Base-by-base conservation (phyloP, 2,329 filamentous ascomycete species). In the Ophiocordyceps camponoti-saundersi region DNA sequence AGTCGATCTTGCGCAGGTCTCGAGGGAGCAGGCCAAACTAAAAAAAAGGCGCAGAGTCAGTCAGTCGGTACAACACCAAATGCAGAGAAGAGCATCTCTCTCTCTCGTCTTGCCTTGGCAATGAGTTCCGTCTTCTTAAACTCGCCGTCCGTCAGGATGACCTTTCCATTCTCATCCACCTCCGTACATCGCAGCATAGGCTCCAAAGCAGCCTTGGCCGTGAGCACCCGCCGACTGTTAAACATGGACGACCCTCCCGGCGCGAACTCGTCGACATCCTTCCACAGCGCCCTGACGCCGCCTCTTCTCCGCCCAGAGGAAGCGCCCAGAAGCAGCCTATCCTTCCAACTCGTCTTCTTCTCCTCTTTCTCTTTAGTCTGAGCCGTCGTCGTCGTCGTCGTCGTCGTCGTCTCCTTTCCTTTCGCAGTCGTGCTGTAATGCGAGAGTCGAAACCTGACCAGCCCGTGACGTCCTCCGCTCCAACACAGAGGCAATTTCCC, bases 51-150 rank as follows among this genome's bases (percentile, higher is more conserved):
- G 36, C 13, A 42, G 32, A 36, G 46, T 46, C 46, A 30, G 30
- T 20, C 21, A 26, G 16, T 3, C 21, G 20, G 1, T 13, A 6
- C 3, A 13, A 23, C 16, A 13, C 8, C n/a, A 20, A 5, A 36
- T 15, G 36, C 10, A n/a, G 12, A 3, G 13, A 44, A 11, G 12
- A 8, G 5, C 10, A 6, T 1, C n/a, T n/a, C n/a, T n/a, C n/a
- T n/a, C n/a, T n/a, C n/a, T n/a, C n/a, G n/a, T 20, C 4, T 54
- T 64, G 89, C 85, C 73, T 92, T 95, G 46, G 89, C 88, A 62
- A 95, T 96, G 44, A 98, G 71, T 67, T 98, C 92, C 57, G 80
- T 92, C 72, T 98, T 98, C 67, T 92, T 93, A 65, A 95, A 96
- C 63, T 96, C 92, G 49, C 88, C 87, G 59, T 93, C 93, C 20